Conservation (phyloP, 306 rosid genomes). For the Quercus bicolor region DNA sequence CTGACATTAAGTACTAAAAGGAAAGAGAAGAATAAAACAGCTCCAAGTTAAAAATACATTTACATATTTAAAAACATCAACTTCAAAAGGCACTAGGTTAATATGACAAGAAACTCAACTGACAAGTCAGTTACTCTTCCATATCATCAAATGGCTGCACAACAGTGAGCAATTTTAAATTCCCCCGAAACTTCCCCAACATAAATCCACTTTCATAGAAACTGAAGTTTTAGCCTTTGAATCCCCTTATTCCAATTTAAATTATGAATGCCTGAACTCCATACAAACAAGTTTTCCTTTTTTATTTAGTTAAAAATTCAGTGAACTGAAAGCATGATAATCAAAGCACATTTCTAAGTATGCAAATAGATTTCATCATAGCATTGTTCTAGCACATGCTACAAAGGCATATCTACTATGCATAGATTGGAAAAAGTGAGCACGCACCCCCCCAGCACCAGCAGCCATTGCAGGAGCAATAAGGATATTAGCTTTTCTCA, state of each 20-base stretch:
- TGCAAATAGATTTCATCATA: background rate
- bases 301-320: background rate
- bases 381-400: background rate
- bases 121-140: background rate
- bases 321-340: background rate
- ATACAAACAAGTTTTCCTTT: background rate
- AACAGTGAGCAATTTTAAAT: background rate
- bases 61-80: background rate
- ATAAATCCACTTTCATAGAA: background rate
- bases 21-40: background rate
- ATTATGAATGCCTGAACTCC: background rate
- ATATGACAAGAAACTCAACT: background rate
- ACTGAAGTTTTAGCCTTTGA: background rate
- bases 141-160: background rate
- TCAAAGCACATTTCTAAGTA: background rate
- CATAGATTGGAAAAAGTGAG: constrained; percentile 25
- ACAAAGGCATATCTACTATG: constrained; percentile 4
- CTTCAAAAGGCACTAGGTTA: background rate
- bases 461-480: constrained; percentile 99
- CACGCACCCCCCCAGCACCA: constrained; percentile 97
- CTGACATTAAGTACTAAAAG: background rate
- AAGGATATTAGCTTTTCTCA: constrained; percentile 84
- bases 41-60: background rate
- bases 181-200: background rate
- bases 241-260: background rate